A percentile compares a stretch with the other conserved stretches of the same genome.
Evolutionary conservation across 2,329 filamentous ascomycete species (phyloP).

Genomic region (Pseudocercospora ulei): DNA sequence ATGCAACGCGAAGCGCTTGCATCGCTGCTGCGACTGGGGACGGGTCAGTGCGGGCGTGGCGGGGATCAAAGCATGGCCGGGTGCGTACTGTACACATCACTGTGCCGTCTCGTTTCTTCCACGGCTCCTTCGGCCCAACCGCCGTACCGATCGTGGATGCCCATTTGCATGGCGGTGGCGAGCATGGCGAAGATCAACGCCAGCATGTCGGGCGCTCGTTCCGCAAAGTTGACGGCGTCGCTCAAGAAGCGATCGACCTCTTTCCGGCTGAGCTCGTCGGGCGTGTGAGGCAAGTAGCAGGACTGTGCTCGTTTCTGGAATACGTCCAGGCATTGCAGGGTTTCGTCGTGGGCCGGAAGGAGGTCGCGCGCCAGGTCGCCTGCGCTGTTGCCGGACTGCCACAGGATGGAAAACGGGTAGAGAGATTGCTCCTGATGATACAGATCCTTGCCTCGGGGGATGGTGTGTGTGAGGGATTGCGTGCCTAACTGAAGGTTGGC

Average conservation of each 20-base stretch:
- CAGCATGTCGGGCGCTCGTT: conserved; percentile 42
- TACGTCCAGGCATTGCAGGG: conserved; percentile 36
- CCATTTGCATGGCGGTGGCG: conserved; percentile 42
- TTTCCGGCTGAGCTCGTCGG: conserved; percentile 37
- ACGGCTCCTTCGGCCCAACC: conserved; percentile 37
- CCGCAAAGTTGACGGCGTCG: conserved; percentile 38
- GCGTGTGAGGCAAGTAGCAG: conserved; percentile 41
- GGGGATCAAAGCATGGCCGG: not conserved
- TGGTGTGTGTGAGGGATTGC: conserved; percentile 39
- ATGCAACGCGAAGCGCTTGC: conserved; percentile 43
- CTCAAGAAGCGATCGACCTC: conserved; percentile 42
- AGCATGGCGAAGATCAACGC: conserved; percentile 43
- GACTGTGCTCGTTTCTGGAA: conserved; percentile 40
- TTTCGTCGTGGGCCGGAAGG: conserved; percentile 36
- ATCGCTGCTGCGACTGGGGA: conserved; percentile 42
- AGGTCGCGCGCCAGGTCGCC: conserved; percentile 29
- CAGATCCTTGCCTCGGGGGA: conserved; percentile 36
- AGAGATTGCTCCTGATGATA: conserved; percentile 33
- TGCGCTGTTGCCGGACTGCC: conserved; percentile 24
- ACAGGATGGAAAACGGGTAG: conserved; percentile 42
- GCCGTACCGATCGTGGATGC: conserved; percentile 38
- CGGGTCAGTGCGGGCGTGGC: conserved; percentile 9
- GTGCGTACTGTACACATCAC: conserved; percentile 42
- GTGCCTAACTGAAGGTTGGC: conserved; percentile 37
- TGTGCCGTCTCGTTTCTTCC: conserved; percentile 33